Conservation (phyloP, 148 eudicot species). For the Fagopyrum homotropicum region DNA sequence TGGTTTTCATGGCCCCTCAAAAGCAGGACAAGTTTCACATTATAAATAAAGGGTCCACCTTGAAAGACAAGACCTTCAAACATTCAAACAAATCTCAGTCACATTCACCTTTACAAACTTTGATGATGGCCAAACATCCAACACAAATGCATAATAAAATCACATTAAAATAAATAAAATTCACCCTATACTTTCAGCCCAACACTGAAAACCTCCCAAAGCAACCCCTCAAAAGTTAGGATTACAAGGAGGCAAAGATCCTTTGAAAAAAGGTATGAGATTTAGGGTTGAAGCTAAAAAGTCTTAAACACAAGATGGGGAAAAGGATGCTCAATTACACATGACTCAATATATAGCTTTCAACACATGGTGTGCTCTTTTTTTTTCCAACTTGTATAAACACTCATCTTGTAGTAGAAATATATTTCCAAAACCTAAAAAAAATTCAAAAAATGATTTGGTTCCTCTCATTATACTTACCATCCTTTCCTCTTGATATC, state of each 20-base stretch:
- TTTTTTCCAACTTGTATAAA: slow-evolving; percentile 7
- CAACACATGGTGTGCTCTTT: slow-evolving; percentile 7
- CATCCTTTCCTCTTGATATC: background rate
- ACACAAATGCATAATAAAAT: background rate
- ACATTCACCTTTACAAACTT: slow-evolving; percentile 3
- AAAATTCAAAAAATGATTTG: background rate
- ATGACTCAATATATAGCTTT: background rate
- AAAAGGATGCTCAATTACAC: background rate
- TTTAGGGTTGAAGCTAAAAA: background rate
- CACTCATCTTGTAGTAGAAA: background rate
- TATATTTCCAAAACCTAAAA: slow-evolving; percentile 8
- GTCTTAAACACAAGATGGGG: background rate
- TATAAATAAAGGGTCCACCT: background rate
- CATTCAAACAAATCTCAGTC: slow-evolving; percentile 7
- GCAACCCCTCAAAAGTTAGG: slow-evolving; percentile 5
- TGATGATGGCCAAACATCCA: slow-evolving; percentile 7
- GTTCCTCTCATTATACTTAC: background rate
- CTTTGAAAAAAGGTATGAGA: background rate
- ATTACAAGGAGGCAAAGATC: slow-evolving; percentile 4
- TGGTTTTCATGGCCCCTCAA: slow-evolving; percentile 8
- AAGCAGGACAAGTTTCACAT: slow-evolving; percentile 5
- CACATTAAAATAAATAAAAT: background rate
- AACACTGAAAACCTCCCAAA: background rate
- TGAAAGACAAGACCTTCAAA: slow-evolving; percentile 5
- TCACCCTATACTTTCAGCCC: background rate